phyloP scores from a whole-genome alignment of 305 asterid genomes.

The Solanum chacoense region DNA sequence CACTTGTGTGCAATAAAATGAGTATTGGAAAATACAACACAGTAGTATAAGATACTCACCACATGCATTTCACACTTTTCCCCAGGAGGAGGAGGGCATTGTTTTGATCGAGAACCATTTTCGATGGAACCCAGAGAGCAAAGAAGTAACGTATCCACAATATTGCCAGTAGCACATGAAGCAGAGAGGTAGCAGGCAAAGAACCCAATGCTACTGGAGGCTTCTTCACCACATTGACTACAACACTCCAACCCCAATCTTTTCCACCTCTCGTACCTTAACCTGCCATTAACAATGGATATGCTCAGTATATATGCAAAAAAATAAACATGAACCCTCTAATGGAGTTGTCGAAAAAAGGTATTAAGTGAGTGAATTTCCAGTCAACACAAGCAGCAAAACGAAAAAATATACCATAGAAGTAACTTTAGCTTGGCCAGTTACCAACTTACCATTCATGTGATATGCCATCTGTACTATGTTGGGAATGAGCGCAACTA shows the following conservation, averaged over 20 bases:
- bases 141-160: constrained; percentile 80
- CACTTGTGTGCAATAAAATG: neutral
- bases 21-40: neutral
- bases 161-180: constrained; percentile 61
- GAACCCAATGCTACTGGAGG: constrained; percentile 53
- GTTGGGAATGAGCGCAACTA: neutral
- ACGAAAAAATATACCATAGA: neutral
- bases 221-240: constrained; percentile 84
- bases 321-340: neutral
- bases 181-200: constrained; percentile 81
- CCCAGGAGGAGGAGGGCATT: constrained; percentile 84
- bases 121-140: constrained; percentile 66
- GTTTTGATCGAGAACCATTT: constrained; percentile 77
- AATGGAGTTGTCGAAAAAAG: neutral
- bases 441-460: neutral
- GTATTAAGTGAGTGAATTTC: neutral
- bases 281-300: constrained; percentile 36
- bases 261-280: constrained; percentile 85
- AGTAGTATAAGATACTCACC: constrained; percentile 23
- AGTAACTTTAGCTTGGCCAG: neutral
- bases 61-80: constrained; percentile 98
- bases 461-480: neutral
- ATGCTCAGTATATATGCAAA: neutral
- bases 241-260: constrained; percentile 99
- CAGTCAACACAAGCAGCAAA: neutral